A percentile compares a stretch with the other conserved stretches of the same genome.
Evolutionary conservation across 2,329 filamentous ascomycete species (phyloP).

Genomic region (Basipetospora chlamydospora): DNA sequence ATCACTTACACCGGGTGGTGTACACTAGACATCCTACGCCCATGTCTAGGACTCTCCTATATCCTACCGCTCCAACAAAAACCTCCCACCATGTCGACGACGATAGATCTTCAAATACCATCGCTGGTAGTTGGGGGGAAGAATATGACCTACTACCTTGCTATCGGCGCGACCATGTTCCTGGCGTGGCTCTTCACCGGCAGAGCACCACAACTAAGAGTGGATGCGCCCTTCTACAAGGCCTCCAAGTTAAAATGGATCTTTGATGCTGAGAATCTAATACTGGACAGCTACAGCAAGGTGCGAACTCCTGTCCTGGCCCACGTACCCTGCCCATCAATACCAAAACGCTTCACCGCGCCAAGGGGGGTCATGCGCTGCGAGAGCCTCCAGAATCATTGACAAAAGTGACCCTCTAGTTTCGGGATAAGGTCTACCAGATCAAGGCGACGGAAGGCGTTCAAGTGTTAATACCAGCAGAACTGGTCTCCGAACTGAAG

Average conservation of each 20-base stretch:
- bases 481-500: conserved; percentile 30
- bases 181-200: conserved; percentile 23
- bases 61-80: neutral
- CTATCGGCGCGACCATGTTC: conserved; percentile 21
- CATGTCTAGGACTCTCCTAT: no score
- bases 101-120: conserved; percentile 11
- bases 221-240: conserved; percentile 31
- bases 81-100: conserved; percentile 2
- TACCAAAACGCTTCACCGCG: no score
- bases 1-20: no score
- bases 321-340: neutral
- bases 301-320: conserved; percentile 13
- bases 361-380: no score
- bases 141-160: conserved; percentile 25
- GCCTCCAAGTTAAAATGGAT: conserved; percentile 35
- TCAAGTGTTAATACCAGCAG: conserved; percentile 31
- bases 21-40: no score
- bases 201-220: conserved; percentile 14
- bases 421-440: conserved; percentile 33
- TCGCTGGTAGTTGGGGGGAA: conserved; percentile 15
- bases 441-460: conserved; percentile 35
- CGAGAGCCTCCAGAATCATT: neutral
- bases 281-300: conserved; percentile 34
- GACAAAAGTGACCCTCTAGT: conserved; percentile 16
- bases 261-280: conserved; percentile 30